Percentiles rank a stretch among this genome's conserved stretches.
phyloP scores from a whole-genome alignment of 1,284 basidiomycete species.

The Bjerkandera adusta region DNA sequence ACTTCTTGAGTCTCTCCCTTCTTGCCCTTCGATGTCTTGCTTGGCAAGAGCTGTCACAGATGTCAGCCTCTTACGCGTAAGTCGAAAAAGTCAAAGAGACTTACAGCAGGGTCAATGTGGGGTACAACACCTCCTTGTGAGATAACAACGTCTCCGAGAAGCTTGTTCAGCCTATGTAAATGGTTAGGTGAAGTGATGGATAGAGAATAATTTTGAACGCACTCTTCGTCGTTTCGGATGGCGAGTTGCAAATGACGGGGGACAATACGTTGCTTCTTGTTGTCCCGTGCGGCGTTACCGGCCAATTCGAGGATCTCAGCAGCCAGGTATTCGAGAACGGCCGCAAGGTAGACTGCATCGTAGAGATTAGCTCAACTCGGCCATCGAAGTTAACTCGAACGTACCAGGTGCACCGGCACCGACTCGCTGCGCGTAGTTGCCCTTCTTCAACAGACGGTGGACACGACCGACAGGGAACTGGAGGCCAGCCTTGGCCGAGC shows the following conservation, averaged over 20 bases:
- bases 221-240: slow-evolving; percentile 87
- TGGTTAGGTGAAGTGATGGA: slow-evolving; percentile 15
- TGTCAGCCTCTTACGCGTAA: neutral
- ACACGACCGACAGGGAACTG: slow-evolving; percentile 83
- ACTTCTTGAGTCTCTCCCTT: slow-evolving; percentile 19
- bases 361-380: neutral
- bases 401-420: slow-evolving; percentile 61
- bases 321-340: slow-evolving; percentile 69
- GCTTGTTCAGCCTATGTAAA: slow-evolving; percentile 58
- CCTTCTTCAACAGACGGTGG: slow-evolving; percentile 71
- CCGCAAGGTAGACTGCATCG: slow-evolving; percentile 67
- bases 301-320: slow-evolving; percentile 76
- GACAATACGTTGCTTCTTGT: slow-evolving; percentile 89
- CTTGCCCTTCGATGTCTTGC: slow-evolving; percentile 21
- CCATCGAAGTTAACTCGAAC: slow-evolving; percentile 22
- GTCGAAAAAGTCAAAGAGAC: slow-evolving; percentile 5
- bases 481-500: slow-evolving; percentile 82
- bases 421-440: slow-evolving; percentile 64
- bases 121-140: slow-evolving; percentile 92
- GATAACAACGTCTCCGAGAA: slow-evolving; percentile 85
- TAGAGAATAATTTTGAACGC: slow-evolving; percentile 33
- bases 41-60: slow-evolving; percentile 18
- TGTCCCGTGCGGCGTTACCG: slow-evolving; percentile 66
- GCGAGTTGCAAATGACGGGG: slow-evolving; percentile 89
- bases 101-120: slow-evolving; percentile 44